phyloP scores from a whole-genome alignment of 2,329 filamentous ascomycete species.

The Phyllosticta citriasiana region DNA sequence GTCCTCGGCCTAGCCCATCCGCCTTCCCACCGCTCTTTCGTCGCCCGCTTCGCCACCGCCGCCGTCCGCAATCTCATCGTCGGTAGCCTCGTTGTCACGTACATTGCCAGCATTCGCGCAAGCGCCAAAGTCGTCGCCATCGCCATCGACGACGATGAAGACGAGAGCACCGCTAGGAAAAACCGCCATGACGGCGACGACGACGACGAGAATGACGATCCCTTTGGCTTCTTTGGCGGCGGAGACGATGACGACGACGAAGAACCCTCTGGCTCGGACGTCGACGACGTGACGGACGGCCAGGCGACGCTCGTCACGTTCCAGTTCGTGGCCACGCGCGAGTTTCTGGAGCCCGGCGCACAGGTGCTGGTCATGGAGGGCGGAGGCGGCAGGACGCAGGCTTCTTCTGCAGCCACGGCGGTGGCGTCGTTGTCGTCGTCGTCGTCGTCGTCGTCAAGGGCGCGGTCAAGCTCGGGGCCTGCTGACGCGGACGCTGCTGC shows the following conservation, averaged over 20 bases:
- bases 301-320: conserved; percentile 47
- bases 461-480: neutral
- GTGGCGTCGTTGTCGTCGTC: neutral
- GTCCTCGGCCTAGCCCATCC: conserved; percentile 19
- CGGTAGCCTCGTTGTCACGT: conserved; percentile 67
- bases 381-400: conserved; percentile 37
- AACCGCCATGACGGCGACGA: neutral
- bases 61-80: conserved; percentile 54
- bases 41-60: conserved; percentile 55
- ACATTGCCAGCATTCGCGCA: conserved; percentile 77
- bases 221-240: conserved; percentile 45
- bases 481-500: conserved; percentile 11
- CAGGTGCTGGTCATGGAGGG: conserved; percentile 63
- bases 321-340: conserved; percentile 57
- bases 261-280: conserved; percentile 18
- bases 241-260: conserved; percentile 37
- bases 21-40: conserved; percentile 39
- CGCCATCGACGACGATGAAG: conserved; percentile 14
- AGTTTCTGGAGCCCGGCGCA: conserved; percentile 65
- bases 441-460: neutral
- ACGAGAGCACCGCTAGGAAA: conserved; percentile 1
- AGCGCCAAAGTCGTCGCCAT: conserved; percentile 61
- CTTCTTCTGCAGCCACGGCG: neutral
- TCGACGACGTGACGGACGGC: conserved; percentile 25
- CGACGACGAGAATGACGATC: conserved; percentile 33